Percentiles rank a stretch among this genome's conserved stretches.
Evolutionary conservation across 495 filamentous ascomycete species (phyloP).

Genomic region (Penicillium tannophilum): DNA sequence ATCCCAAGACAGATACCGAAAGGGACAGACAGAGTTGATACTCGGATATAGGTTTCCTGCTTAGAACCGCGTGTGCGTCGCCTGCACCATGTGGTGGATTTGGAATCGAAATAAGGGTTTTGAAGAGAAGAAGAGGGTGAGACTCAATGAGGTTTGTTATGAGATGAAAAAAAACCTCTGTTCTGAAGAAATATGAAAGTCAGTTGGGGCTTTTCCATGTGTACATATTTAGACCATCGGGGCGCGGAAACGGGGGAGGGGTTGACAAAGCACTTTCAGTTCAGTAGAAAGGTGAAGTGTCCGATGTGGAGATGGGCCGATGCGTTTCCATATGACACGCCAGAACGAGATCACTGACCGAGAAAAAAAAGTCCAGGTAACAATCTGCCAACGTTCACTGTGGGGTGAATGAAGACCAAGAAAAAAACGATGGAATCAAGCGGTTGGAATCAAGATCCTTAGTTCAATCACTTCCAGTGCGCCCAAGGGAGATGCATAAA

Average conservation of each 20-base stretch:
- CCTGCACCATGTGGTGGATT: constrained; percentile 20
- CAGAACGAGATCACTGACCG: not conserved
- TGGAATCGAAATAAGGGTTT: not conserved
- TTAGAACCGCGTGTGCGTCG: constrained; percentile 16
- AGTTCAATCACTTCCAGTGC: constrained; percentile 18
- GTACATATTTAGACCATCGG: constrained; percentile 1
- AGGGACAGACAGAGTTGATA: constrained; percentile 14
- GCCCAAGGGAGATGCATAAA: constrained; percentile 21
- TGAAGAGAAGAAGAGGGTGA: not conserved
- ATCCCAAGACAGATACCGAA: constrained; percentile 14
- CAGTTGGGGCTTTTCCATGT: constrained; percentile 8
- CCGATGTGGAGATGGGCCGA: not conserved
- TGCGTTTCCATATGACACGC: not conserved
- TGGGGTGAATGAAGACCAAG: not conserved
- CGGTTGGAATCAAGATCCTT: constrained; percentile 1
- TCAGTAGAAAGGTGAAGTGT: constrained; percentile 5
- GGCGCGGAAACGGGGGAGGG: constrained; percentile 23
- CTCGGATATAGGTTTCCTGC: constrained; percentile 11
- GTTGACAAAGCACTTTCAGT: constrained; percentile 19
- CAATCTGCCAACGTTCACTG: not conserved
- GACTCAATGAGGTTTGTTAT: not conserved
- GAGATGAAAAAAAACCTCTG: constrained; percentile 2
- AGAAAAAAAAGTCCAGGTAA: not conserved
- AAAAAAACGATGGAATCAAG: constrained; percentile 20
- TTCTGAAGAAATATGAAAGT: constrained; percentile 3